phyloP scores from a whole-genome alignment of 306 rosid genomes.

The Clitoria ternatea region DNA sequence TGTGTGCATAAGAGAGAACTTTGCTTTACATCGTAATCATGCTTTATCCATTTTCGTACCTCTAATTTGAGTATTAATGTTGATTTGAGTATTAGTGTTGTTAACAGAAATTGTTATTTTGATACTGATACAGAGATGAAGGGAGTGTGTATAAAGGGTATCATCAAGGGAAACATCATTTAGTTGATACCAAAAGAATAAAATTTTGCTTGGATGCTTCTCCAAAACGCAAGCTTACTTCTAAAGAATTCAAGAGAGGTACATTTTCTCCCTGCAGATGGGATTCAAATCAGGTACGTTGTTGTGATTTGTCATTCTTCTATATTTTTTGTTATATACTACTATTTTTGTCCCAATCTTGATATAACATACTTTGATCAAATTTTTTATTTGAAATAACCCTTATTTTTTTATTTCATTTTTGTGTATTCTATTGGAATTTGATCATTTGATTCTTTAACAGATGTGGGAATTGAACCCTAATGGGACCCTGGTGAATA shows the following conservation, averaged over 20 bases:
- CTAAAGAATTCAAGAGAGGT: conserved; percentile 50
- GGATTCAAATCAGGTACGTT: conserved; percentile 74
- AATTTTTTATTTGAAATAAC: not conserved
- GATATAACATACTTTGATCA: not conserved
- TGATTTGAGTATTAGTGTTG: not conserved
- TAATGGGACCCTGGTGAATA: conserved; percentile 76
- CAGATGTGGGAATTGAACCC: conserved; percentile 82
- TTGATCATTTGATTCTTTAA: conserved; percentile 24
- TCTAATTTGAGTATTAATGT: conserved; percentile 2
- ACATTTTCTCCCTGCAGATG: conserved; percentile 65
- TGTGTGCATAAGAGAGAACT: conserved; percentile 69
- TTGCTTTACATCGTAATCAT: conserved; percentile 49
- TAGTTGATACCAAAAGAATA: conserved; percentile 39
- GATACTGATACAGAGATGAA: conserved; percentile 41
- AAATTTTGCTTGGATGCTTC: conserved; percentile 81
- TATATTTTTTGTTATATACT: no score
- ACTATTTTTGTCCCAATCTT: not conserved
- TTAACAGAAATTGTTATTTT: conserved; percentile 11
- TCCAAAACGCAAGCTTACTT: conserved; percentile 55
- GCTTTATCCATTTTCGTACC: conserved; percentile 15
- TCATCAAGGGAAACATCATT: conserved; percentile 49
- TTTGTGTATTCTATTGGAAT: conserved; percentile 22
- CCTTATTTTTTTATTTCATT: not conserved
- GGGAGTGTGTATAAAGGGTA: conserved; percentile 33
- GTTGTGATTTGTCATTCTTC: not conserved